phyloP scores from a whole-genome alignment of 139 green algal species.

The Gonium pectorale region DNA sequence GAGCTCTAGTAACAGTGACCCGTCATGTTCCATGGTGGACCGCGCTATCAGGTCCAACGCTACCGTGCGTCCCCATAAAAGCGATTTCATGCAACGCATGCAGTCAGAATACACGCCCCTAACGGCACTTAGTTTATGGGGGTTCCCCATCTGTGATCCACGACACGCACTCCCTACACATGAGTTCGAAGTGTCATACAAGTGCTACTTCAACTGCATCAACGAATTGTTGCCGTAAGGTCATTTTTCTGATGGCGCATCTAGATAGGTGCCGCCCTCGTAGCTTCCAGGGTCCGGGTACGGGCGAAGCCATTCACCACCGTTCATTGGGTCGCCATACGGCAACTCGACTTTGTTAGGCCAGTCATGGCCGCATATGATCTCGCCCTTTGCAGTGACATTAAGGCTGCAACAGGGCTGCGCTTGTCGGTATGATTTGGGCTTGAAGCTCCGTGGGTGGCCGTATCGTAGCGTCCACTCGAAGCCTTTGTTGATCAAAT shows the following conservation, averaged over 20 bases:
- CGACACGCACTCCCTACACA: too few relatives aligned
- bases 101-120: too few relatives aligned
- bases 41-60: too few relatives aligned
- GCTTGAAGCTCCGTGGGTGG: constrained; percentile 38
- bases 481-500: constrained; percentile 57
- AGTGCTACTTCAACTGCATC: too few relatives aligned
- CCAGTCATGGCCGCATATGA: constrained; percentile 47
- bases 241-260: neutral
- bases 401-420: constrained; percentile 55
- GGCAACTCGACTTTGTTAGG: constrained; percentile 30
- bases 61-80: too few relatives aligned
- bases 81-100: too few relatives aligned
- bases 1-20: too few relatives aligned
- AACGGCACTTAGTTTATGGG: too few relatives aligned
- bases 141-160: too few relatives aligned
- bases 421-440: constrained; percentile 47
- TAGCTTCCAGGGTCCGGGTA: constrained; percentile 53
- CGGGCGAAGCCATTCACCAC: constrained; percentile 49
- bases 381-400: neutral
- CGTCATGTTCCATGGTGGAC: too few relatives aligned
- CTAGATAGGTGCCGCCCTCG: constrained; percentile 39
- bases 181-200: too few relatives aligned
- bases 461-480: constrained; percentile 57
- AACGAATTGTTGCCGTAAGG: neutral
- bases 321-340: constrained; percentile 44